Percentiles rank a stretch among this genome's conserved stretches.
Evolutionary conservation across 2,329 filamentous ascomycete species (phyloP).

Genomic region (Biscogniauxia marginata): DNA sequence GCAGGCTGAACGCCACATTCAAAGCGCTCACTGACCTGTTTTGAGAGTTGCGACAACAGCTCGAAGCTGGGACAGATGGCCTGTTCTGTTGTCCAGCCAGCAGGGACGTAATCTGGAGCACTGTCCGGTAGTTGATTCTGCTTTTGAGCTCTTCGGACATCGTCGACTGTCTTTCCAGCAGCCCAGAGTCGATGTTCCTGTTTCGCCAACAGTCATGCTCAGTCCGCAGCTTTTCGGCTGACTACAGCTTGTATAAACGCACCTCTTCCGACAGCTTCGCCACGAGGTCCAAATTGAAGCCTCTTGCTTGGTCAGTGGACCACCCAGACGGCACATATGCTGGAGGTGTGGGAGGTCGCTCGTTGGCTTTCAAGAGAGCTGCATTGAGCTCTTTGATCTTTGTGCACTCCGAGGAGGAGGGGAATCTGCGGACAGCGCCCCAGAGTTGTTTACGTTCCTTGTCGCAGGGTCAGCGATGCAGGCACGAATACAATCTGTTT

Average conservation of each 20-base stretch:
- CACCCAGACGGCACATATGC: not conserved
- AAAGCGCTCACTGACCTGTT: too few relatives aligned
- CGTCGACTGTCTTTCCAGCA: conserved; percentile 2
- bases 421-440: not conserved
- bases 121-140: not conserved
- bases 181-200: conserved; percentile 3
- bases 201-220: not conserved
- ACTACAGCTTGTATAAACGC: not conserved
- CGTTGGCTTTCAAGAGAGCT: not conserved
- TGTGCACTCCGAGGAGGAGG: not conserved
- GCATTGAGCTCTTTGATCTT: not conserved
- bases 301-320: conserved; percentile 1
- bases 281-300: not conserved
- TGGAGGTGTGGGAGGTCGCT: conserved; percentile 1
- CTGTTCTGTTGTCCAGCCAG: conserved; percentile 6
- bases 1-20: too few relatives aligned
- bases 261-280: conserved; percentile 1
- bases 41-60: not conserved
- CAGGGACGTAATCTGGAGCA: conserved; percentile 1
- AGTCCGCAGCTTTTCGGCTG: not conserved
- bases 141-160: conserved; percentile 1
- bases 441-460: not conserved
- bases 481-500: not conserved
- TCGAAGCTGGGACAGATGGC: conserved; percentile 5
- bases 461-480: not conserved